These are phyloP conservation scores for Coffea eugenioides DNA, from an alignment of 257 asterid genomes.

Conservation along the genomic window DNA sequence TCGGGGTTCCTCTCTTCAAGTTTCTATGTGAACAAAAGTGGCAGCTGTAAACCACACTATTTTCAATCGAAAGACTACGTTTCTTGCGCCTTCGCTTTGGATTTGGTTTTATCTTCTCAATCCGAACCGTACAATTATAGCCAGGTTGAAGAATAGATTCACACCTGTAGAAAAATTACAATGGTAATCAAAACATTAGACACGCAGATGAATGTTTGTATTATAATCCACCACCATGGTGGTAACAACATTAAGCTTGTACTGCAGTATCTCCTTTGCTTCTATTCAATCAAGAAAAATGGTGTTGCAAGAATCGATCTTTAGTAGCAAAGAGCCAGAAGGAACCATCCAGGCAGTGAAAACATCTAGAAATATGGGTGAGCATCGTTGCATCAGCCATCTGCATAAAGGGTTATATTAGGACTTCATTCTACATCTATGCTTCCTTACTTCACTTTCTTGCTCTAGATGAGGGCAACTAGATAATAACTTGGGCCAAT, in stretches of 20 bases:
- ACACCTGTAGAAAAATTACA: conserved; percentile 45
- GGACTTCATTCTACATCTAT: not conserved
- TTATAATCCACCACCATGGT: not conserved
- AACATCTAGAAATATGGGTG: too few relatives aligned
- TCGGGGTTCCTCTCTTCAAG: conserved; percentile 65
- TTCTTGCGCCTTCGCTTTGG: conserved; percentile 33
- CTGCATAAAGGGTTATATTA: too few relatives aligned
- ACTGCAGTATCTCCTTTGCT: not conserved
- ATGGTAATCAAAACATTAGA: conserved; percentile 13
- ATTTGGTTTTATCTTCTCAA: conserved; percentile 48
- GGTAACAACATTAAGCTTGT: not conserved
- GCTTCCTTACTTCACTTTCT: not conserved
- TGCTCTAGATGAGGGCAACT: too few relatives aligned
- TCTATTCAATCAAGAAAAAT: not conserved
- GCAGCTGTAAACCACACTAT: conserved; percentile 59
- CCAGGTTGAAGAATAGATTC: conserved; percentile 74
- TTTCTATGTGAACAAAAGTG: conserved; percentile 66
- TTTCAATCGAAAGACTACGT: conserved; percentile 31
- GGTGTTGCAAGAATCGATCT: too few relatives aligned
- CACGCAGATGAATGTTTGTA: not conserved
- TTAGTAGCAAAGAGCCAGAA: too few relatives aligned
- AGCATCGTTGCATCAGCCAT: too few relatives aligned
- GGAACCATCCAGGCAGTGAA: too few relatives aligned
- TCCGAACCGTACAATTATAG: conserved; percentile 52
- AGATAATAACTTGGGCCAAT: too few relatives aligned